These are phyloP conservation scores for Limnanthes douglasii DNA, from an alignment of 345 rosid species.

Conservation along the genomic window DNA sequence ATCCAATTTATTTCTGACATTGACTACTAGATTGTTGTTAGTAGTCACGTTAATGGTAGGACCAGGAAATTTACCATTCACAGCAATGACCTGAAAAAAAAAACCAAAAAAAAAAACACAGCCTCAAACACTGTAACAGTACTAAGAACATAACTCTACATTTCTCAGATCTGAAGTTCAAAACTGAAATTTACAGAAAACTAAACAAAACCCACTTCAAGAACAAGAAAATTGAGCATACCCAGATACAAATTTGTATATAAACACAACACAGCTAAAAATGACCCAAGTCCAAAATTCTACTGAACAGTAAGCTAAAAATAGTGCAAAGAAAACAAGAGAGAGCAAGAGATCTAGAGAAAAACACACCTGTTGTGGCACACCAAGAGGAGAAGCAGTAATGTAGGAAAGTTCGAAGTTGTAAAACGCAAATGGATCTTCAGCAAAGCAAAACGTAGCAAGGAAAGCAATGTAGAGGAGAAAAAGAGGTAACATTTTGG, in stretches of 20 bases:
- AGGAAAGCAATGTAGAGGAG: conserved; percentile 87
- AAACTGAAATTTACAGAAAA: conserved; percentile 14
- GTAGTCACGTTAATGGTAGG: conserved; percentile 86
- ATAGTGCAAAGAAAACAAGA: background rate
- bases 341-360: conserved; percentile 16
- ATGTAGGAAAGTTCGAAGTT: conserved; percentile 80
- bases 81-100: conserved; percentile 72
- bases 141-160: conserved; percentile 4
- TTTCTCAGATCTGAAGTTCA: conserved; percentile 31
- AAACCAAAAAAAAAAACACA: conserved; percentile 4
- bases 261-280: background rate
- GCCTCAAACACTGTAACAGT: conserved; percentile 3
- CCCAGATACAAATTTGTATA: conserved; percentile 9
- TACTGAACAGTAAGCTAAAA: conserved; percentile 1
- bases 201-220: conserved; percentile 8
- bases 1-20: conserved; percentile 83
- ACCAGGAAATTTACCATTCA: conserved; percentile 85
- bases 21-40: conserved; percentile 68
- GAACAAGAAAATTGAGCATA: conserved; percentile 9
- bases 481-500: conserved; percentile 25
- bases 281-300: background rate
- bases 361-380: no score
- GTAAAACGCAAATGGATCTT: conserved; percentile 50
- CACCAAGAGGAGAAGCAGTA: no score
- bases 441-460: conserved; percentile 69